phyloP scores from a whole-genome alignment of 768 basidiomycete genomes.

The Pleurotus ostreatus region DNA sequence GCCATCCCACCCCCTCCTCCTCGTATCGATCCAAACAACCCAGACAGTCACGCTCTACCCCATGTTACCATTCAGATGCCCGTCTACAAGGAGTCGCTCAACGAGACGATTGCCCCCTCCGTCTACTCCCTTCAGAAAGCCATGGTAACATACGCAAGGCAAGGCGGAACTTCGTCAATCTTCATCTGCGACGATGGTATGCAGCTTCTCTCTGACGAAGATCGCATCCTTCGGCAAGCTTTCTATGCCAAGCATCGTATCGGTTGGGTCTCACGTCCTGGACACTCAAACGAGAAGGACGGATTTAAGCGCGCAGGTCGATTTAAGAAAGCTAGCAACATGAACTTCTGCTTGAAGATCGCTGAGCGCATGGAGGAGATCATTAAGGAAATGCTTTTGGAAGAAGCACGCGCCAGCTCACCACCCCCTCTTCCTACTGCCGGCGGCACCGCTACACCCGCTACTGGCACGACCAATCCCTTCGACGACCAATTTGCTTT shows the following conservation, averaged over 20 bases:
- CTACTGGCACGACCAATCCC: conserved; percentile 2
- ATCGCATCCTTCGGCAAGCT: conserved; percentile 57
- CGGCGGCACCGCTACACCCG: conserved; percentile 16
- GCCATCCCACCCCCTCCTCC: conserved; percentile 56
- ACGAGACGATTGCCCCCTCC: conserved; percentile 68
- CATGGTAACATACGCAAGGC: conserved; percentile 83
- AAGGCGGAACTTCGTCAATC: conserved; percentile 77
- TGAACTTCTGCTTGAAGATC: conserved; percentile 13
- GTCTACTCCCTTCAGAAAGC: conserved; percentile 79
- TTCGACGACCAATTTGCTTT: conserved; percentile 36
- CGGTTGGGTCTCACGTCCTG: conserved; percentile 75
- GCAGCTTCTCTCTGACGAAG: conserved; percentile 62
- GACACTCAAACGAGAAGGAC: conserved; percentile 63
- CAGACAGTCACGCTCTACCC: conserved; percentile 62
- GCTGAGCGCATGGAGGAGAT: conserved; percentile 8
- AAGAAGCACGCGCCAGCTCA: neutral
- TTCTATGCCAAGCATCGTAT: conserved; percentile 82
- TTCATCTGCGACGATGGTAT: conserved; percentile 84
- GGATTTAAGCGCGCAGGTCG: conserved; percentile 91
- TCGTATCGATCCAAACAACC: conserved; percentile 31
- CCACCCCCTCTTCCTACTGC: conserved; percentile 6
- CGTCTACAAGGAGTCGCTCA: conserved; percentile 81
- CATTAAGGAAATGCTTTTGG: neutral
- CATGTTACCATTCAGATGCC: conserved; percentile 82
- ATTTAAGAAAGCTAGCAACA: conserved; percentile 79